Evolutionary conservation across 805 yeast genomes (phyloP), one percentile per base, ranked within the genome.

Genomic region (Candida taoyuanica): DNA sequence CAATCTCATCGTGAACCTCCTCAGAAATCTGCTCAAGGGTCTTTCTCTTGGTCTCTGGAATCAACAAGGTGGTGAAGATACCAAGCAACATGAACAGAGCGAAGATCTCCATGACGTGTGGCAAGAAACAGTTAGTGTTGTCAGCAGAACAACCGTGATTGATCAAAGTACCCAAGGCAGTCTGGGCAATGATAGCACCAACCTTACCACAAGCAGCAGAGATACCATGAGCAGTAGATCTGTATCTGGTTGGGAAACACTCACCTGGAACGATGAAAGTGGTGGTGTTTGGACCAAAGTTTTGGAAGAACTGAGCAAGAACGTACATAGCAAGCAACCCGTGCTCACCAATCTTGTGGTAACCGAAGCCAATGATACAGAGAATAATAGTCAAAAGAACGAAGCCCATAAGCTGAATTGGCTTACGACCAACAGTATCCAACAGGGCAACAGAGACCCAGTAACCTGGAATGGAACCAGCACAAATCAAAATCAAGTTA

Each of bases 401-500:
- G 70, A 87, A 87, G 54, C 95, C 94, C 56, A 67, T 68, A 17
- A 85, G 43, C 70, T 88, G 96, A 47, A 87, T 68, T 47, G 88
- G 78, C 65, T 82, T 85, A 73, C 96, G 80, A 55, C 96, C 96
- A 51, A 87, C 53, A 27, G 67, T 71, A 65, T 87, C 96, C 44
- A 87, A 60, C 33, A 91, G 80, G 36, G 87, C 87, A 52, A 81
- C 86, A 23, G 91, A 61, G 44, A 73, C 68, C 96, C 96, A 87
- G 68, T 87, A 87, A 59, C 96, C 96, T 54, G 96, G 96, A 64
- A 87, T 76, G 32, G 93, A 75, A 72, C 97, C 96, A 40, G 97
- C 97, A 74, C 95, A 85, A 47, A 87, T 78, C 62, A 87, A 74
- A 67, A 87, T 87, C 71, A 87, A 74, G 67, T 87, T 87, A 78